phyloP scores from a whole-genome alignment of 148 eudicot species.

The Heliamphora exappendiculata region DNA sequence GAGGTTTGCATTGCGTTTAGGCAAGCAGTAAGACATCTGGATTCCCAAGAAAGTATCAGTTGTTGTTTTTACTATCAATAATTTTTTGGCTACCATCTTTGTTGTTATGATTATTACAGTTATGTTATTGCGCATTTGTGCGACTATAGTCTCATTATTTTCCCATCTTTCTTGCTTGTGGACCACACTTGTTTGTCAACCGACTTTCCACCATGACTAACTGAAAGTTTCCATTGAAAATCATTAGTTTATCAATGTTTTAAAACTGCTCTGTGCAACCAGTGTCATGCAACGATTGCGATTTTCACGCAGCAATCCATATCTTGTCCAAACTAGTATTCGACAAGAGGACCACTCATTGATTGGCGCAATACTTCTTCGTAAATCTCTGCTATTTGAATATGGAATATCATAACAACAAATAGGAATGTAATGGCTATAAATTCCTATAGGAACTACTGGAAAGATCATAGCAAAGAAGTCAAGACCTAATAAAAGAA shows the following conservation, averaged over 20 bases:
- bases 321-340: no score
- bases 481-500: not conserved
- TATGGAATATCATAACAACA: not conserved
- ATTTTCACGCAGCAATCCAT: no score
- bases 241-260: not conserved
- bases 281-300: no score
- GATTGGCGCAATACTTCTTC: not conserved
- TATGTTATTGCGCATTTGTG: not conserved
- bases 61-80: not conserved
- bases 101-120: not conserved
- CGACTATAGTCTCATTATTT: not conserved
- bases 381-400: not conserved
- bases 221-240: not conserved
- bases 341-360: no score
- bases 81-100: not conserved
- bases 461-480: not conserved
- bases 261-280: not conserved
- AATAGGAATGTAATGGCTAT: not conserved
- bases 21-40: slow-evolving; percentile 59
- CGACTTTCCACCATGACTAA: not conserved
- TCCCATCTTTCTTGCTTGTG: not conserved
- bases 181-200: not conserved
- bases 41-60: not conserved
- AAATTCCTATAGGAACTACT: not conserved
- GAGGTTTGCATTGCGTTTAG: slow-evolving; percentile 96